Conservation (phyloP, 768 basidiomycete species). For the Boletus sensibilis region DNA sequence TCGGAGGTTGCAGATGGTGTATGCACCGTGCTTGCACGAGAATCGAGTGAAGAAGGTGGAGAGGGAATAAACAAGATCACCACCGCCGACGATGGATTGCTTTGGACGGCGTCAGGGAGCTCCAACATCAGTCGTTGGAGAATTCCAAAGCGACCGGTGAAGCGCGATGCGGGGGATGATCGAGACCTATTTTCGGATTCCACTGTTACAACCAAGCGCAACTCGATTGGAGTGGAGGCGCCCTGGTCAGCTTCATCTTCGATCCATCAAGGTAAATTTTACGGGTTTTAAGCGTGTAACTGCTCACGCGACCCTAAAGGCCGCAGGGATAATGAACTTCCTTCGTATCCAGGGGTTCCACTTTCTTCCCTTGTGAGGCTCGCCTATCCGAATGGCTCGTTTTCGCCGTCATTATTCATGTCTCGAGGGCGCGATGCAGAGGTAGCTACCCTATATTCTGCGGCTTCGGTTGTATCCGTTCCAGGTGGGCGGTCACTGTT, state of each 20-base stretch:
- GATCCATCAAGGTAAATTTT: conserved; percentile 22
- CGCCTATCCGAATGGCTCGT: conserved; percentile 64
- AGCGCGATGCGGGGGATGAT: conserved; percentile 13
- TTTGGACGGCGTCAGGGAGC: conserved; percentile 89
- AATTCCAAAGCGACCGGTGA: conserved; percentile 48
- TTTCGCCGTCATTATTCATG: conserved; percentile 38
- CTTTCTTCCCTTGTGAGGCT: conserved; percentile 69
- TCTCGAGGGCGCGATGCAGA: conserved; percentile 63
- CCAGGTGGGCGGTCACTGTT: conserved; percentile 44
- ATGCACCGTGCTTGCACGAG: conserved; percentile 80
- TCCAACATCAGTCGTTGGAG: conserved; percentile 84
- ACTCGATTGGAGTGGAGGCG: conserved; percentile 18
- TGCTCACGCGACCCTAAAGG: conserved; percentile 20
- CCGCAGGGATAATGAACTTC: conserved; percentile 20
- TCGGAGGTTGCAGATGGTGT: conserved; percentile 84
- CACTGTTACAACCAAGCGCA: conserved; percentile 6
- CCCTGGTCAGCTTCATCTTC: conserved; percentile 13
- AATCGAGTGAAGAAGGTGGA: conserved; percentile 41
- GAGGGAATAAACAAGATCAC: conserved; percentile 84
- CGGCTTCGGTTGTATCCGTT: conserved; percentile 74
- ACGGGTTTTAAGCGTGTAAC: not conserved
- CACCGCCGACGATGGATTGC: conserved; percentile 74
- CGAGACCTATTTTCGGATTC: conserved; percentile 14
- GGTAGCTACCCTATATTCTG: conserved; percentile 84
- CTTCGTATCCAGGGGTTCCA: conserved; percentile 60